phyloP scores from a whole-genome alignment of 495 filamentous ascomycete species.

The Aspergillus nidulans region DNA sequence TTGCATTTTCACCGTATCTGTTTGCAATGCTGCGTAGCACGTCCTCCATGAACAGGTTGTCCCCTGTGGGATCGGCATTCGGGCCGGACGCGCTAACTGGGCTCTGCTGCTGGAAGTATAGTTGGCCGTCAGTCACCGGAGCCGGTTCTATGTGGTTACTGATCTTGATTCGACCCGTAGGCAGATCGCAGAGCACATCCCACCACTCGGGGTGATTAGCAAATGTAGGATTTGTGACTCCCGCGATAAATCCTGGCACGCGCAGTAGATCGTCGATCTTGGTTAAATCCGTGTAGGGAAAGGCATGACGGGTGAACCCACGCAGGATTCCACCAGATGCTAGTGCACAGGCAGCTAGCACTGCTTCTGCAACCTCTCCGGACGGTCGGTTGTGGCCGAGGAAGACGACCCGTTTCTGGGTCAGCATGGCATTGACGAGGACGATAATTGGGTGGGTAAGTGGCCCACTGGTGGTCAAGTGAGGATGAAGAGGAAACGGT shows the following conservation, averaged over 20 bases:
- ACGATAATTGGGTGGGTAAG: constrained; percentile 53
- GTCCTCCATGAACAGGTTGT: constrained; percentile 82
- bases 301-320: constrained; percentile 95
- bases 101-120: constrained; percentile 82
- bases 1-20: constrained; percentile 82
- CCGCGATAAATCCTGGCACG: constrained; percentile 96
- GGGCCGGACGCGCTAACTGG: constrained; percentile 46
- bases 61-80: constrained; percentile 72
- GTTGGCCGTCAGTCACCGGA: constrained; percentile 71
- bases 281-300: constrained; percentile 96
- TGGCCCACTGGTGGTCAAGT: constrained; percentile 87
- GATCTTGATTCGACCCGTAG: constrained; percentile 90
- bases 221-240: constrained; percentile 96
- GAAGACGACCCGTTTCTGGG: constrained; percentile 95
- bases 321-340: constrained; percentile 91
- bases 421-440: constrained; percentile 65
- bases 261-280: constrained; percentile 96
- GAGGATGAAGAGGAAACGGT: constrained; percentile 80
- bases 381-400: constrained; percentile 92
- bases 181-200: constrained; percentile 93
- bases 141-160: constrained; percentile 73
- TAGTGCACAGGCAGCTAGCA: constrained; percentile 87
- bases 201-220: constrained; percentile 96
- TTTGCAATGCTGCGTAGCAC: constrained; percentile 77
- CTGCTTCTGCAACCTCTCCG: constrained; percentile 90